These are phyloP conservation scores for Coniochaeta sp. DNA, from an alignment of 2,329 filamentous ascomycete genomes.

Conservation along the genomic window DNA sequence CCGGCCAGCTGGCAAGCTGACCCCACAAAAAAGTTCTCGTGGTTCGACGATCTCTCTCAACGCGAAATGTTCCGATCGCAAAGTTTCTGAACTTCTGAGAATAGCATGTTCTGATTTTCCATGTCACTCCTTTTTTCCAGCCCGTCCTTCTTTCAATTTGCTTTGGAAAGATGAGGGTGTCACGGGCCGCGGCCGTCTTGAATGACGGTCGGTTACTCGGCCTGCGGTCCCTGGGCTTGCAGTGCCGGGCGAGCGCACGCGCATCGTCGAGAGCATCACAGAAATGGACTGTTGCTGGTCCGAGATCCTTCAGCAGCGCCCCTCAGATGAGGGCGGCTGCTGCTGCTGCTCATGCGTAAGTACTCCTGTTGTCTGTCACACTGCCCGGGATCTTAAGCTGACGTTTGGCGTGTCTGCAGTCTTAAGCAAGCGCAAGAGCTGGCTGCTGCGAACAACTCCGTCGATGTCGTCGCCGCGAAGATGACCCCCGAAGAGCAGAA, in stretches of 20 bases:
- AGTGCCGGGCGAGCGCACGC: conserved; percentile 14
- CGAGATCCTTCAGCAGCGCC: conserved; percentile 32
- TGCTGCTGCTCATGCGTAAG: conserved; percentile 32
- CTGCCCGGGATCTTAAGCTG: neutral
- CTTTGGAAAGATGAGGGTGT: conserved; percentile 29
- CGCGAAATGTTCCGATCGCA: conserved; percentile 7
- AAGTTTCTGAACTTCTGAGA: conserved; percentile 9
- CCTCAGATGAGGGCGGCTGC: conserved; percentile 25
- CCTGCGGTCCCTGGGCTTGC: conserved; percentile 24
- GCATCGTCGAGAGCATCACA: conserved; percentile 18
- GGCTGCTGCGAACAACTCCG: conserved; percentile 40
- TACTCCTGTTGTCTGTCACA: conserved; percentile 2
- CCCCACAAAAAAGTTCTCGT: neutral
- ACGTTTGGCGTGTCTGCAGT: conserved; percentile 15
- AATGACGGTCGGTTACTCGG: conserved; percentile 27
- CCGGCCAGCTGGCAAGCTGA: neutral
- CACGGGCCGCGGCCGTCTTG: conserved; percentile 29
- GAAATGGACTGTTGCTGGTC: conserved; percentile 24
- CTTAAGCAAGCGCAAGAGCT: conserved; percentile 49
- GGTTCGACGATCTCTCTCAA: neutral
- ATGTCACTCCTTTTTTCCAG: conserved; percentile 15
- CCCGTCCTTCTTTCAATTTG: conserved; percentile 11
- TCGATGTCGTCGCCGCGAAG: conserved; percentile 64
- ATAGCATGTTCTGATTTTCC: conserved; percentile 1
- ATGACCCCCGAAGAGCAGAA: conserved; percentile 73